Evolutionary conservation across 495 filamentous ascomycete genomes (phyloP).

Genomic region (Cercophora scortea): DNA sequence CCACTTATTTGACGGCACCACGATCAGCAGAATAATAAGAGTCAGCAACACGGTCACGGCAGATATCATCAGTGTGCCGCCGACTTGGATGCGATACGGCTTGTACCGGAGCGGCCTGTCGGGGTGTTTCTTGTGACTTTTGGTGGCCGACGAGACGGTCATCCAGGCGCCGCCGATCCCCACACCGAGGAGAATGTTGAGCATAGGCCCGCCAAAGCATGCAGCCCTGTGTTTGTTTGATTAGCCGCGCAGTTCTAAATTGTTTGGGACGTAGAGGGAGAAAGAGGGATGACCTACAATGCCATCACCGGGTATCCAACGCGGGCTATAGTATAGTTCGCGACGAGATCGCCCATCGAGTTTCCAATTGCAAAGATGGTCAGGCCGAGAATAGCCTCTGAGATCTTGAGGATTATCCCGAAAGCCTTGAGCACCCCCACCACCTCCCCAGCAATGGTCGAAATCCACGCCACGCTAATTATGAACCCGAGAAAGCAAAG

Average conservation of each 20-base stretch:
- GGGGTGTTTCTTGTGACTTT: slow-evolving; percentile 51
- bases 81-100: slow-evolving; percentile 74
- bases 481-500: slow-evolving; percentile 87
- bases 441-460: slow-evolving; percentile 91
- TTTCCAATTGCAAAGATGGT: slow-evolving; percentile 98
- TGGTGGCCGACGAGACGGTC: slow-evolving; percentile 52
- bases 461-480: slow-evolving; percentile 91
- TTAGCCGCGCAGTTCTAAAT: not conserved
- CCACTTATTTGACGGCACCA: slow-evolving; percentile 84
- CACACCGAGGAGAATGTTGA: slow-evolving; percentile 94
- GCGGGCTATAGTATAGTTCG: slow-evolving; percentile 87
- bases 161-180: slow-evolving; percentile 84
- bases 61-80: slow-evolving; percentile 73
- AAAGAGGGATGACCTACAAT: slow-evolving; percentile 39
- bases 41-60: slow-evolving; percentile 75
- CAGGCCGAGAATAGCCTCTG: slow-evolving; percentile 89
- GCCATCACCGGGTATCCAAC: slow-evolving; percentile 98
- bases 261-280: not conserved
- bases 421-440: slow-evolving; percentile 91
- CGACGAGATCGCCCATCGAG: slow-evolving; percentile 87
- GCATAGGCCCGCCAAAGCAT: slow-evolving; percentile 95
- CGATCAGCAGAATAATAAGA: slow-evolving; percentile 66
- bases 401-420: slow-evolving; percentile 87
- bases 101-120: slow-evolving; percentile 41
- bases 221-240: slow-evolving; percentile 44